Evolutionary conservation across 1,284 basidiomycete genomes (phyloP).

Genomic region (Fomitopsis palustris): DNA sequence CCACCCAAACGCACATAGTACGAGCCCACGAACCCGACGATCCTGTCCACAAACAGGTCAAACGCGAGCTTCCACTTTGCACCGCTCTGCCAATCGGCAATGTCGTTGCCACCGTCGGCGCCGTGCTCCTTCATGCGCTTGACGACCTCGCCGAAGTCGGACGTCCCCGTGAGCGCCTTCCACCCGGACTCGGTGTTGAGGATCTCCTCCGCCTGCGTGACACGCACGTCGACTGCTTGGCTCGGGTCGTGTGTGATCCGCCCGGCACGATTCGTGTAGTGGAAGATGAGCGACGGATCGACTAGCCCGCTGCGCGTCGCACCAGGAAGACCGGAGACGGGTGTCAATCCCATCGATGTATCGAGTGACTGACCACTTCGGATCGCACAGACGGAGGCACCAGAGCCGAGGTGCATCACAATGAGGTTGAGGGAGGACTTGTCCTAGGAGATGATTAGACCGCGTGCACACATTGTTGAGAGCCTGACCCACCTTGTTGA

Average conservation of each 20-base stretch:
- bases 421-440: constrained; percentile 60
- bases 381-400: constrained; percentile 78
- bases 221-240: constrained; percentile 50
- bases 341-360: constrained; percentile 82
- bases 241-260: constrained; percentile 50
- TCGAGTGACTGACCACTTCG: constrained; percentile 70
- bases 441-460: constrained; percentile 23
- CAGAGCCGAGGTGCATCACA: constrained; percentile 81
- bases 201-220: constrained; percentile 77
- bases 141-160: constrained; percentile 69
- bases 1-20: constrained; percentile 72
- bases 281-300: constrained; percentile 85
- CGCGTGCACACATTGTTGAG: background rate
- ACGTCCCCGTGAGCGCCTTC: constrained; percentile 76
- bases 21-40: constrained; percentile 67
- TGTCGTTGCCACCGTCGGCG: constrained; percentile 28
- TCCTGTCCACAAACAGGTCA: constrained; percentile 70
- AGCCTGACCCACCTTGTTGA: constrained; percentile 44
- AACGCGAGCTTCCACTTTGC: constrained; percentile 54
- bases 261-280: constrained; percentile 67
- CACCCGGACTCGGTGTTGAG: constrained; percentile 74
- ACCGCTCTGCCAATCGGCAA: constrained; percentile 13
- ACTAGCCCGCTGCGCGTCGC: constrained; percentile 80
- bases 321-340: constrained; percentile 78
- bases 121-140: constrained; percentile 27